These are phyloP conservation scores for Adansonia grandidieri DNA, from an alignment of 441 rosid genomes.

Conservation along the genomic window DNA sequence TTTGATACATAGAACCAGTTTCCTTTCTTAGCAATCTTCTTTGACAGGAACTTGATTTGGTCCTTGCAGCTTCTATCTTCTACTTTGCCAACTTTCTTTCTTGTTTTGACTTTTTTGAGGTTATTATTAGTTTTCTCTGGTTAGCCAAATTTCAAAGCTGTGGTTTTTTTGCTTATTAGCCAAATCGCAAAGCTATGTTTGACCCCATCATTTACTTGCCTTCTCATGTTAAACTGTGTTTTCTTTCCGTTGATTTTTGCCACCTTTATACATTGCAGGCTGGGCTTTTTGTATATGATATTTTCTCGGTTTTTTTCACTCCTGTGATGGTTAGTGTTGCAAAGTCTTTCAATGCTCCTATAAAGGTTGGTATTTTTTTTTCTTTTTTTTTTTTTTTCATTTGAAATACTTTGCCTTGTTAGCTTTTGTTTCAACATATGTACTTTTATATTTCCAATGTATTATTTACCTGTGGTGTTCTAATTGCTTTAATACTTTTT, in stretches of 20 bases:
- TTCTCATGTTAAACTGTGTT: neutral
- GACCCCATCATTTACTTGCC: neutral
- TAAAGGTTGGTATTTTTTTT: conserved; percentile 89
- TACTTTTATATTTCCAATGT: neutral
- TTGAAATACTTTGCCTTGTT: conserved; percentile 7
- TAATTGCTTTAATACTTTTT: conserved; percentile 7
- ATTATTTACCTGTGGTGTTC: neutral
- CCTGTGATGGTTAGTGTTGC: conserved; percentile 99
- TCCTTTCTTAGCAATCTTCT: neutral
- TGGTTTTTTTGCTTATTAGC: neutral
- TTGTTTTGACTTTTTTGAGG: neutral
- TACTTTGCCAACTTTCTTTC: neutral
- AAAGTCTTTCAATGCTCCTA: conserved; percentile 97
- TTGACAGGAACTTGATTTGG: neutral
- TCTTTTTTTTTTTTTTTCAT: neutral
- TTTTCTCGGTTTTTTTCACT: conserved; percentile 86
- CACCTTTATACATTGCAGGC: conserved; percentile 49
- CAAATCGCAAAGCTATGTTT: neutral
- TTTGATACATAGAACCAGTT: neutral
- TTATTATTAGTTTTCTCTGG: neutral
- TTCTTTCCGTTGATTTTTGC: conserved; percentile 3
- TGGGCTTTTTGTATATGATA: conserved; percentile 94
- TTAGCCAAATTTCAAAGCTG: neutral
- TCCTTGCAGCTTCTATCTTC: neutral
- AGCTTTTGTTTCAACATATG: neutral